Evolutionary conservation across 192 early-diverging fungal genomes (phyloP), one percentile per base, ranked within the genome.

Genomic region (Dissophora ornata): DNA sequence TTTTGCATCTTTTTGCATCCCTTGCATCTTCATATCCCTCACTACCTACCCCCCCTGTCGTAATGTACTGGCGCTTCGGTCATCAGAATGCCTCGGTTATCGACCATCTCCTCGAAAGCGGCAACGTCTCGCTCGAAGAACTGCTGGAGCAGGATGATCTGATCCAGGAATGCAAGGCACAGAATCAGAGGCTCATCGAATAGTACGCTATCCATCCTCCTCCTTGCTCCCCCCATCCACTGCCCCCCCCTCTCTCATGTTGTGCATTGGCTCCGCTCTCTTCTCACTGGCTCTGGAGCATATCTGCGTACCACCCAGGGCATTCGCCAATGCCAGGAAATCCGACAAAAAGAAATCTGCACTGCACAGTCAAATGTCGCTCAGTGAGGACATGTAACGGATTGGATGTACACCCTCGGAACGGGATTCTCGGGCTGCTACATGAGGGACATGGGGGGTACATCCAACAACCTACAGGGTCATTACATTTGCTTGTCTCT

Each of bases 11-110:
- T n/a, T n/a, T 26, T 26, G 38, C 40, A 40, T 44, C 40, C 41
- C 21, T 36, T 40, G 36, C 36, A 38, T 38, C 36, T 38, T 38
- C 36, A 38, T 13, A 38, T 13, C 29, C 26, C 29, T 28, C 54
- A 15, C 62, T 34, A 3, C 56, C 32, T 33, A 45, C 44, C n/a
- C 54, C 38, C 16, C 15, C 12, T 36, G 10, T 48, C 46, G 26
- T 54, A 33, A 96, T 96, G 94, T 93, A 94, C 81, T 96, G 94
- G 94, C 90, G 95, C 45, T 97, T 98, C 71, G 96, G 97, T 13
- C 92, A 95, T 70, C 91, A 95, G 78, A 89, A 91, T 74, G 86
- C 93, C 52, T 97, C 96, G 42, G 91, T 91, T 59, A 91, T 99
- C 55, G 95, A 96, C 85, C 90, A 89, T 66, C 83, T 98, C 70